Percentiles rank a stretch among this genome's conserved stretches.
Conservation (phyloP, 495 filamentous ascomycete genomes). For the Tuber umbilicatum region DNA sequence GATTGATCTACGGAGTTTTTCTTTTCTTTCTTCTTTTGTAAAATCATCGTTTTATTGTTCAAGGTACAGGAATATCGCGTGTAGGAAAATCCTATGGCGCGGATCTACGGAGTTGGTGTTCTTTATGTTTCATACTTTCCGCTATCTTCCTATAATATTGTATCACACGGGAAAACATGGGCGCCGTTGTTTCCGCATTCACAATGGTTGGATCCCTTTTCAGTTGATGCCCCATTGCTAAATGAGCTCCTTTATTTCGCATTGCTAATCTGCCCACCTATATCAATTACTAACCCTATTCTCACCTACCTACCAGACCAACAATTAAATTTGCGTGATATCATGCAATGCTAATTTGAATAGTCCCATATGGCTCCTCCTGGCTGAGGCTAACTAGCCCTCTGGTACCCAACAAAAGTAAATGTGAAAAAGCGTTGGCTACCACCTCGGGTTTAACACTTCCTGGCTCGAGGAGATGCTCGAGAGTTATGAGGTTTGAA, state of each 20-base stretch:
- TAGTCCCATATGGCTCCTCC: slow-evolving; percentile 39
- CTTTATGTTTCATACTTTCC: background rate
- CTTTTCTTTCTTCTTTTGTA: too few relatives aligned
- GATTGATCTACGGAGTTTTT: background rate
- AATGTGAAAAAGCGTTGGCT: slow-evolving; percentile 60
- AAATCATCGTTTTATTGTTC: too few relatives aligned
- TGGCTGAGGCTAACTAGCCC: slow-evolving; percentile 50
- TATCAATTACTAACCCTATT: background rate
- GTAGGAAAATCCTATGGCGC: too few relatives aligned
- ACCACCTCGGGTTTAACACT: slow-evolving; percentile 54
- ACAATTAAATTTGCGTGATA: background rate
- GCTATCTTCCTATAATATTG: background rate
- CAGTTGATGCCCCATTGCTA: background rate
- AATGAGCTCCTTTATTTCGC: background rate
- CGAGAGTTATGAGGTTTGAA: slow-evolving; percentile 48
- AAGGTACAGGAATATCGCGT: too few relatives aligned
- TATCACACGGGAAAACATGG: background rate
- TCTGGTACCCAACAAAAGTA: slow-evolving; percentile 59
- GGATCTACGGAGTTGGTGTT: background rate
- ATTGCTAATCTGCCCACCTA: background rate
- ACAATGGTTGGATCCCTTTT: background rate
- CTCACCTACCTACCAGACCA: background rate
- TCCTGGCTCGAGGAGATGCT: slow-evolving; percentile 51
- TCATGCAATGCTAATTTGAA: slow-evolving; percentile 30
- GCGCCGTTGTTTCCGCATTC: background rate